Conservation (phyloP, 2,329 filamentous ascomycete genomes). For the Leptographium procerum region DNA sequence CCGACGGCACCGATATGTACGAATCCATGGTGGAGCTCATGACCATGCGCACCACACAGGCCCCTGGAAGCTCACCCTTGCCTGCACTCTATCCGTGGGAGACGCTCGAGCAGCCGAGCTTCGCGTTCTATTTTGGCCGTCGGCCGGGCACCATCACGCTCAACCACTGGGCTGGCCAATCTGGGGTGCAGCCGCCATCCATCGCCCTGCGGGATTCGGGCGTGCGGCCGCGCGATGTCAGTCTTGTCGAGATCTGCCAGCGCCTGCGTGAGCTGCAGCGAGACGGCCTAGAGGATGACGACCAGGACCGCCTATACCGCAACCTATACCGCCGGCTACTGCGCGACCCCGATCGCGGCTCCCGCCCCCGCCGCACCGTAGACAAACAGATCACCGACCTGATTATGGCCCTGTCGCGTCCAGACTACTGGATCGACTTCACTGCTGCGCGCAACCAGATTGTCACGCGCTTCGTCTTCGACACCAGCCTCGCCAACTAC, state of each 20-base stretch:
- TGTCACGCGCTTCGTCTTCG: conserved; percentile 60
- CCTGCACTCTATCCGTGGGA: conserved; percentile 47
- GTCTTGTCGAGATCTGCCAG: conserved; percentile 44
- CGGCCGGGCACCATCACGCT: conserved; percentile 60
- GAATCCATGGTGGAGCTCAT: conserved; percentile 48
- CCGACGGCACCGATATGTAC: conserved; percentile 38
- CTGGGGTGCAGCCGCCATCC: conserved; percentile 42
- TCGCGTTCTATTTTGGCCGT: conserved; percentile 54
- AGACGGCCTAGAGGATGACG: conserved; percentile 40
- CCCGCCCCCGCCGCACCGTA: conserved; percentile 50
- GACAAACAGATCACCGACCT: conserved; percentile 64
- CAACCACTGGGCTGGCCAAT: conserved; percentile 54
- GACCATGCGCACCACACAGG: conserved; percentile 34
- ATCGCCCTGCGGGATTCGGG: conserved; percentile 49
- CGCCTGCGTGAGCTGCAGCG: conserved; percentile 47
- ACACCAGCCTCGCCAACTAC: conserved; percentile 43
- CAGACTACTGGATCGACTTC: conserved; percentile 60
- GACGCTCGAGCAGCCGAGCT: conserved; percentile 63
- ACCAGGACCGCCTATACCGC: conserved; percentile 47
- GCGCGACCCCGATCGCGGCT: conserved; percentile 52
- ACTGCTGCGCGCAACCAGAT: conserved; percentile 60
- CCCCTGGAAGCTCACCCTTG: conserved; percentile 16
- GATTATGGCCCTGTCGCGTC: conserved; percentile 55
- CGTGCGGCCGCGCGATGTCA: conserved; percentile 47
- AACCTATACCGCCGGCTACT: conserved; percentile 58